A percentile compares a stretch with the other conserved stretches of the same genome.
Conservation (phyloP, 2,329 filamentous ascomycete genomes). For the Monilinia fructigena region DNA sequence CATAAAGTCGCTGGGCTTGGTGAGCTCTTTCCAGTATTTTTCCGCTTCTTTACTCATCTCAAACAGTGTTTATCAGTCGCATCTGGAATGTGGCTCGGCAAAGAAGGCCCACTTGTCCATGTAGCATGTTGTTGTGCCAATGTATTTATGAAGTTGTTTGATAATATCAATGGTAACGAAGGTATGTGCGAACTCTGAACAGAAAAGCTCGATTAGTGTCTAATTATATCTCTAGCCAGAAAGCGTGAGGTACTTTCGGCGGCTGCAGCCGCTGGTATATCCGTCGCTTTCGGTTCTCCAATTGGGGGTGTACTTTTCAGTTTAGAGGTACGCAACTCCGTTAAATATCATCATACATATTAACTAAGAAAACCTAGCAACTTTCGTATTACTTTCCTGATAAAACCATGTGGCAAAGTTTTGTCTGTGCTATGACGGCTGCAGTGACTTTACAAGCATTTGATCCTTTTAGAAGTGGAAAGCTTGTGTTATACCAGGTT, state of each 20-base stretch:
- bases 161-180: constrained; percentile 81
- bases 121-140: constrained; percentile 97
- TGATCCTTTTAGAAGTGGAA: constrained; percentile 91
- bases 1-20: constrained; percentile 85
- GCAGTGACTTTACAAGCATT: constrained; percentile 89
- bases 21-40: constrained; percentile 44
- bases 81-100: constrained; percentile 94
- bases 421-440: constrained; percentile 98
- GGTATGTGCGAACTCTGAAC: constrained; percentile 47
- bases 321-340: constrained; percentile 62
- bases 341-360: background rate
- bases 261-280: constrained; percentile 67
- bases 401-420: constrained; percentile 99
- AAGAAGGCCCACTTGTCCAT: constrained; percentile 93
- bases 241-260: constrained; percentile 93
- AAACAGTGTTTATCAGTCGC: constrained; percentile 80
- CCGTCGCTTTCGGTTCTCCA: constrained; percentile 61
- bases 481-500: constrained; percentile 94
- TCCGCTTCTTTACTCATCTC: constrained; percentile 34
- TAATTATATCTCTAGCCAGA: constrained; percentile 56
- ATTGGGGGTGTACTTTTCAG: constrained; percentile 95
- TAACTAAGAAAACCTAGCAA: constrained; percentile 55
- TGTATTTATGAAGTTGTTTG: constrained; percentile 86
- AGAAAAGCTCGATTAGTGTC: background rate
- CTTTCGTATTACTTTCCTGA: constrained; percentile 97